Evolutionary conservation across 2,329 filamentous ascomycete species (phyloP), one percentile per base, ranked within the genome.

Genomic region (Cytospora piceicola): DNA sequence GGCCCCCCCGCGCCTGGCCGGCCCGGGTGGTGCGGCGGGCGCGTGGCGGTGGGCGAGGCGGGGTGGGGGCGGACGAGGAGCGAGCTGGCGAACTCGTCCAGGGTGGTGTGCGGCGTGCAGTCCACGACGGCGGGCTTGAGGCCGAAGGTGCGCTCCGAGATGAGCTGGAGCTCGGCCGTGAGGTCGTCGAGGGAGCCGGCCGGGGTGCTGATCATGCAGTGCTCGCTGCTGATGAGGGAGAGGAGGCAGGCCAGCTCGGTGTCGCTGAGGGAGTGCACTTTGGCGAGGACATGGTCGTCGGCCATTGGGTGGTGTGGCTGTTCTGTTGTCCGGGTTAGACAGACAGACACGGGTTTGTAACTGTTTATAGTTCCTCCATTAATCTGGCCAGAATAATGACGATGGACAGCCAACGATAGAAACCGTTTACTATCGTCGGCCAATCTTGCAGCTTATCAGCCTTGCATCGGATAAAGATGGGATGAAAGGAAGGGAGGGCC

Each of bases 171-270:
- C 76, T 96, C 93, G 61, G 87, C 83, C 53, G 89, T 83, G n/a
- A 96, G 81, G 69, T 88, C 84, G 75, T 90, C 83, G 64, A 94
- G 78, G 61, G 81, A 79, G 42, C 85, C 79, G 5, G 80, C 75
- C 2, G 88, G 85, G 20, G 92, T 91, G 77, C 93, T 90, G 73
- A 98, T 88, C 71, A 98, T 88, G 79, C 93, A 97, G 77, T 98
- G 94, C 76, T 97, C 91, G 70, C 89, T 85, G 67, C 89, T 88
- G 68, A 93, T 84, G 60, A 98, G 85, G 74, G 90, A 94, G 59
- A 97, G 85, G 51, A 98, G 83, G 17, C 91, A 80, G 29, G 94
- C 95, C 67, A 98, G 86, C 78, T 97, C 94, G 51, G 97, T 83
- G 79, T 97, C 94, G 73, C 90, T 91, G 69, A 98, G 83, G 71